Conservation (phyloP, 2,329 filamentous ascomycete genomes). For the Alternaria sp. region DNA sequence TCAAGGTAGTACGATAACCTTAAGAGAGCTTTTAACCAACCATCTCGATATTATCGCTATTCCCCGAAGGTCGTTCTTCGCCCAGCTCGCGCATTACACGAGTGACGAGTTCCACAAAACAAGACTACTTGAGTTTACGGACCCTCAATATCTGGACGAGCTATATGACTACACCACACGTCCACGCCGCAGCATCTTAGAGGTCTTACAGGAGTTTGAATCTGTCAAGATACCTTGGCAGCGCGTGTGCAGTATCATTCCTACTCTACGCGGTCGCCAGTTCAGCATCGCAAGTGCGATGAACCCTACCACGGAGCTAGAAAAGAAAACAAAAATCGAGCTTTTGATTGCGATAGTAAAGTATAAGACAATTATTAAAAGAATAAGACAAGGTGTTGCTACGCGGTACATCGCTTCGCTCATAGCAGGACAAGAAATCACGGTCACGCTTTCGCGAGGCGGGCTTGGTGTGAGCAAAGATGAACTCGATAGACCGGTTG, state of each 20-base stretch:
- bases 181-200: conserved; percentile 87
- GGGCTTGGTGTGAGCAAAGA: conserved; percentile 52
- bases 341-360: conserved; percentile 88
- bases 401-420: conserved; percentile 83
- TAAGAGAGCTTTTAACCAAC: conserved; percentile 80
- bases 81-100: conserved; percentile 79
- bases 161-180: conserved; percentile 96
- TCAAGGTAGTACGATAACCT: conserved; percentile 61
- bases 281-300: conserved; percentile 91
- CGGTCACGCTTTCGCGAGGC: conserved; percentile 66
- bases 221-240: conserved; percentile 82
- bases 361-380: conserved; percentile 87
- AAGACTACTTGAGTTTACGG: conserved; percentile 82
- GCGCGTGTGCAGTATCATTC: conserved; percentile 76
- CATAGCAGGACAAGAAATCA: conserved; percentile 64
- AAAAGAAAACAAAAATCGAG: conserved; percentile 65
- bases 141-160: conserved; percentile 83
- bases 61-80: conserved; percentile 86
- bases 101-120: conserved; percentile 77
- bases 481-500: conserved; percentile 66
- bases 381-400: conserved; percentile 85
- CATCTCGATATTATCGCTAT: conserved; percentile 91
- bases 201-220: conserved; percentile 90
- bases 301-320: conserved; percentile 9
- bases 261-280: conserved; percentile 83